These are phyloP conservation scores for Eucalyptus pauciflora DNA, from an alignment of 345 rosid genomes.

Conservation along the genomic window DNA sequence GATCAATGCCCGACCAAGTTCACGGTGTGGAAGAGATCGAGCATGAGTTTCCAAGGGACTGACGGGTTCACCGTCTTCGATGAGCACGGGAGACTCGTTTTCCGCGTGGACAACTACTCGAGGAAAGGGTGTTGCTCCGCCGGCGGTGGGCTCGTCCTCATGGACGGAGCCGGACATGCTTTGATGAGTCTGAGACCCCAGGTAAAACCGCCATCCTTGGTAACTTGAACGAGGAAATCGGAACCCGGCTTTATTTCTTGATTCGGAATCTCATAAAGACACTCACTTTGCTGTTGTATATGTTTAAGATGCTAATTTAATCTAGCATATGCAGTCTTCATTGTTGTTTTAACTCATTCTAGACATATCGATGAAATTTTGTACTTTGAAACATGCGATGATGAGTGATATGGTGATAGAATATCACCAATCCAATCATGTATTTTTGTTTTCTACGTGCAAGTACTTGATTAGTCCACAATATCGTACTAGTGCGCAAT, in stretches of 20 bases:
- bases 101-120: constrained; percentile 43
- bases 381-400: not conserved
- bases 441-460: not conserved
- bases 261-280: not conserved
- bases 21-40: constrained; percentile 44
- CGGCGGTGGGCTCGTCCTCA: constrained; percentile 21
- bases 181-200: constrained; percentile 27
- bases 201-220: not conserved
- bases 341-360: not conserved
- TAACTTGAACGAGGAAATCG: not conserved
- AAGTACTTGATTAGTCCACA: too few relatives aligned
- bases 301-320: not conserved
- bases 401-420: not conserved
- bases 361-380: not conserved
- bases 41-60: constrained; percentile 50
- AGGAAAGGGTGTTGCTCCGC: constrained; percentile 5
- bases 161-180: constrained; percentile 43
- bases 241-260: not conserved
- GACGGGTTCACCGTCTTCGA: constrained; percentile 49
- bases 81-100: constrained; percentile 17
- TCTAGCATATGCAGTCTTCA: not conserved
- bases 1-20: not conserved
- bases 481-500: not conserved
- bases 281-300: not conserved
- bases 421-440: not conserved